Evolutionary conservation across 306 rosid genomes (phyloP).

Genomic region (Begonia peltatifolia): DNA sequence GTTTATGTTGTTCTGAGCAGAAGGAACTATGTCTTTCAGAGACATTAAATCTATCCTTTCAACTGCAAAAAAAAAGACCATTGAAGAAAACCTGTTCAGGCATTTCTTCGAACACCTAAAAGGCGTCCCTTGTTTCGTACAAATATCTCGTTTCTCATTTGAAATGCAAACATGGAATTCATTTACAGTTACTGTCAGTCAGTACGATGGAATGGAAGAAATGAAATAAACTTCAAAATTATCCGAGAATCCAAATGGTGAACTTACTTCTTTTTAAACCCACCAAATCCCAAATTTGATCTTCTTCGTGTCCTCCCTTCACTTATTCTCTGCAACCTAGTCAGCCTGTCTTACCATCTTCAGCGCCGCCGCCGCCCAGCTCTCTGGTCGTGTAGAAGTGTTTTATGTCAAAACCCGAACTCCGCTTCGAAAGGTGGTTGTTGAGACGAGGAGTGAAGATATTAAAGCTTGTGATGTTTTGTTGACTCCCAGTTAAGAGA

Average conservation of each 20-base stretch:
- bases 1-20: constrained; percentile 75
- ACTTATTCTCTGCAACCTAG: too few relatives aligned
- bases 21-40: constrained; percentile 55
- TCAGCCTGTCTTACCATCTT: too few relatives aligned
- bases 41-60: constrained; percentile 3
- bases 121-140: background rate
- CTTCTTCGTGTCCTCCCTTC: too few relatives aligned
- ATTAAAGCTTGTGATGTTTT: constrained; percentile 35
- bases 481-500: constrained; percentile 40
- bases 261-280: too few relatives aligned
- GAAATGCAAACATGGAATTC: background rate
- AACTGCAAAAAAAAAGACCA: background rate
- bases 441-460: constrained; percentile 53
- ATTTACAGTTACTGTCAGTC: background rate
- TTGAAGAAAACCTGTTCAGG: background rate
- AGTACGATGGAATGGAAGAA: background rate
- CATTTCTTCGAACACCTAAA: constrained; percentile 10
- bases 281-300: too few relatives aligned
- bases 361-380: constrained; percentile 45
- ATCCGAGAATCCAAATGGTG: too few relatives aligned
- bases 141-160: background rate
- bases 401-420: constrained; percentile 44
- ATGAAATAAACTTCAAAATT: constrained; percentile 40
- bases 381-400: constrained; percentile 64
- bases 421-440: constrained; percentile 60